Evolutionary conservation across 2,329 filamentous ascomycete genomes (phyloP).

Genomic region (Furcasterigmium furcatum): DNA sequence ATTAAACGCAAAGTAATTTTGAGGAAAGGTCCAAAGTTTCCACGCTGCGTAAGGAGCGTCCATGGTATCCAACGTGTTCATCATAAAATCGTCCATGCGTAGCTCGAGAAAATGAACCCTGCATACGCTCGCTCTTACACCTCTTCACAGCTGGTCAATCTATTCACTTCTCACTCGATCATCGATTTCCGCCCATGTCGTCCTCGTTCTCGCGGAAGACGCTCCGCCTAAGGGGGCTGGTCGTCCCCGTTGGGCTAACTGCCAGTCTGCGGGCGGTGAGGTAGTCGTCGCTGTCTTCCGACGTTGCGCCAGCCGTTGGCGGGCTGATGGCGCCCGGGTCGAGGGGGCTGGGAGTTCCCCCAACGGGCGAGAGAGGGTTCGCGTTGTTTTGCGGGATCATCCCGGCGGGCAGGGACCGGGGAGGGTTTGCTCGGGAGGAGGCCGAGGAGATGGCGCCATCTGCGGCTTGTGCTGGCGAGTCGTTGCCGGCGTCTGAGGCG

Average conservation of each 20-base stretch:
- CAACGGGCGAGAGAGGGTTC: constrained; percentile 1
- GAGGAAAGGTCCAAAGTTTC: too few species aligned
- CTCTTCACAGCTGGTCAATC: too few species aligned
- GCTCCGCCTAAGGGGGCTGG: constrained; percentile 28
- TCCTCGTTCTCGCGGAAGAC: constrained; percentile 38
- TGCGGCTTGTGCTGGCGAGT: background rate
- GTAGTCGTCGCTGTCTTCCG: constrained; percentile 19
- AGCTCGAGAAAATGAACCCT: too few species aligned
- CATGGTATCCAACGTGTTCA: background rate
- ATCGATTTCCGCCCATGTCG: constrained; percentile 27
- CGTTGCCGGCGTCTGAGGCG: constrained; percentile 2
- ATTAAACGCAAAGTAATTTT: too few species aligned
- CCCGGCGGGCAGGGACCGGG: constrained; percentile 3
- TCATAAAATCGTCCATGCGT: background rate
- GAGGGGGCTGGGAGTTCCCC: constrained; percentile 8
- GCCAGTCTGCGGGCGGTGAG: constrained; percentile 14
- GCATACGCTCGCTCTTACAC: too few species aligned
- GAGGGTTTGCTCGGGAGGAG: background rate
- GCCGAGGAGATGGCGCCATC: constrained; percentile 2
- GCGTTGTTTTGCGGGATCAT: background rate
- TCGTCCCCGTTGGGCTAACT: constrained; percentile 8
- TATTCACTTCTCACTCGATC: too few species aligned
- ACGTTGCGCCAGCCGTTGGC: constrained; percentile 14
- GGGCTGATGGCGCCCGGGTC: constrained; percentile 19
- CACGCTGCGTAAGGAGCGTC: too few species aligned